These are phyloP conservation scores for Nitzschia inconspicua DNA, from an alignment of 108 stramenopile genomes.

Conservation along the genomic window DNA sequence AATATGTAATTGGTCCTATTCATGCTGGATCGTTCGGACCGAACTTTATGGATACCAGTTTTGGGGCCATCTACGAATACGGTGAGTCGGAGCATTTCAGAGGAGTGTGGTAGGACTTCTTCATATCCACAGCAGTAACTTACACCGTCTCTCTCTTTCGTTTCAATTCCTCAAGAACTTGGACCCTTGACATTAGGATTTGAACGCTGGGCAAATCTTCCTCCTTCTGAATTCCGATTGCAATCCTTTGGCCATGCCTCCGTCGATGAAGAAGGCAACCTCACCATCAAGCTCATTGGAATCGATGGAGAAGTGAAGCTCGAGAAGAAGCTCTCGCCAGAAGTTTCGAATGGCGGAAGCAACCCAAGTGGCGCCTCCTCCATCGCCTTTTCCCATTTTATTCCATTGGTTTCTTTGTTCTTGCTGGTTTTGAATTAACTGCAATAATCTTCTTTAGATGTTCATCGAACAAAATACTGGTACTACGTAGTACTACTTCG, in stretches of 20 bases:
- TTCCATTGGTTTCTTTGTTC: neutral
- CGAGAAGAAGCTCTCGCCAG: conserved; percentile 21
- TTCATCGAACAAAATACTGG: too few species aligned
- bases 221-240: conserved; percentile 21
- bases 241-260: conserved; percentile 46
- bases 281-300: conserved; percentile 34
- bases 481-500: too few species aligned
- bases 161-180: conserved; percentile 23
- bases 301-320: conserved; percentile 32
- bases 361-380: neutral
- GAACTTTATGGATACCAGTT: conserved; percentile 35
- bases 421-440: neutral
- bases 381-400: neutral
- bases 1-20: conserved; percentile 40
- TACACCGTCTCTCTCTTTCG: neutral
- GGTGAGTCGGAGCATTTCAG: too few species aligned
- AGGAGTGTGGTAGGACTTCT: too few species aligned
- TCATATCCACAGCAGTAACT: too few species aligned
- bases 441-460: too few species aligned
- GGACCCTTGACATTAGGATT: conserved; percentile 33
- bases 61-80: conserved; percentile 28
- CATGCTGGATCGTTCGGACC: conserved; percentile 40
- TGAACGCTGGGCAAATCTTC: conserved; percentile 26
- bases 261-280: conserved; percentile 25
- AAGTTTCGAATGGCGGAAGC: neutral